A percentile compares a stretch with the other conserved stretches of the same genome.
phyloP scores from a whole-genome alignment of 306 rosid species.

The Quercus suber region DNA sequence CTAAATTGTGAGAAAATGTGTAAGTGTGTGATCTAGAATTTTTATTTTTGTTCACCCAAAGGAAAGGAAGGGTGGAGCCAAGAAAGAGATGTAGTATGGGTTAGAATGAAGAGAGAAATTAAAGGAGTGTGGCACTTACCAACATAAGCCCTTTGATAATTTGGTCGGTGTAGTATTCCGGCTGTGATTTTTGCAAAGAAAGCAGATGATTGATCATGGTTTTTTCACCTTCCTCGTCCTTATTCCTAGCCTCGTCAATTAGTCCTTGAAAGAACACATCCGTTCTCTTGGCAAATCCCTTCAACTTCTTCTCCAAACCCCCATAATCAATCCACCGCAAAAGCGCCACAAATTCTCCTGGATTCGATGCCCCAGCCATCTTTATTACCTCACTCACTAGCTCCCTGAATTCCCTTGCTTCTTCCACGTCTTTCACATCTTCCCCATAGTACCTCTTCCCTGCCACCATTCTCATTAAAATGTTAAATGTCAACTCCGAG shows the following conservation, averaged over 20 bases:
- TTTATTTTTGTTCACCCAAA: too few species aligned
- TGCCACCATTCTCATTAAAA: conserved; percentile 58
- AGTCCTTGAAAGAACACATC: conserved; percentile 26
- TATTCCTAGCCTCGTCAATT: conserved; percentile 9
- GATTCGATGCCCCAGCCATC: conserved; percentile 18
- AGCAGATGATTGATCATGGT: conserved; percentile 18
- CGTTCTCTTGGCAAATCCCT: conserved; percentile 15
- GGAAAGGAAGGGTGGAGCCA: too few species aligned
- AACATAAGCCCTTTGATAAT: conserved; percentile 27
- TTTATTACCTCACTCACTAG: conserved; percentile 16
- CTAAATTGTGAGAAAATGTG: too few species aligned
- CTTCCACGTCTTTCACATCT: conserved; percentile 26
- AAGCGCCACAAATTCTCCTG: conserved; percentile 43
- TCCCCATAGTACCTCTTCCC: conserved; percentile 57
- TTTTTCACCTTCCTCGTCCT: background rate
- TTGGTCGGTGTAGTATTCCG: conserved; percentile 17
- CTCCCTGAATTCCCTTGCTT: conserved; percentile 43
- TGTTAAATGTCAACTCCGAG: conserved; percentile 53
- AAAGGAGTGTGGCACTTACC: conserved; percentile 1
- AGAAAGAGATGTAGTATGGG: too few species aligned
- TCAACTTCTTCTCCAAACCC: conserved; percentile 12
- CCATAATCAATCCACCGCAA: conserved; percentile 35
- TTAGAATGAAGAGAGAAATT: too few species aligned
- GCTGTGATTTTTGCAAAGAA: conserved; percentile 19
- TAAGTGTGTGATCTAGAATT: too few species aligned